Base-by-base conservation (phyloP, 345 rosid species). In the Gossypium ekmanianum region DNA sequence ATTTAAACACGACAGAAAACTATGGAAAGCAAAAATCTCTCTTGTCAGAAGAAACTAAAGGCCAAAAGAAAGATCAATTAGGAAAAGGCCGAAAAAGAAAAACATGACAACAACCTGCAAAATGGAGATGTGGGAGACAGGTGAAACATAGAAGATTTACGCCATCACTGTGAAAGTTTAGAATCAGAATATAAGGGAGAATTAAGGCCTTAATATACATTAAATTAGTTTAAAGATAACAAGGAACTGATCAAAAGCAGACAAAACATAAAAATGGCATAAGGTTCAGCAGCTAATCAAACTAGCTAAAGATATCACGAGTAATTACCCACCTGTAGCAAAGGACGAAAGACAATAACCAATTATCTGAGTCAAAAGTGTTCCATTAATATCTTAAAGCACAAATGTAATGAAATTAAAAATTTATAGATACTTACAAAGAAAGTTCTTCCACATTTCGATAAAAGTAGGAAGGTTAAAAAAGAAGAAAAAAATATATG, bases 141-240 rank as follows among this genome's bases (percentile, higher is more conserved):
- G 72, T 0, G 11, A 47, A 68, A 68, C 29, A 68, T 29, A n/a
- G 72, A 24, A 47, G 11, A 68, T 20, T 48, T 9, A 48, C 48
- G 57, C 16, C 43, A 26, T 48, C 43, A 3, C 72, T 9, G 11
- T 48, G 57, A 26, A 64, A 45, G 2, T 47, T 13, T 24, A 67
- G 56, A 67, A 50, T 13, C 52, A 68, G 72, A 68, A 68, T 67
- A 47, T 48, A 68, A 48, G 71, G 29, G 17, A 65, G 51, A 47
- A 12, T 47, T 22, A 67, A 67, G 55, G 27, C 71, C 50, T 17
- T 24, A 50, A 34, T 14, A 39, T 4, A 68, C 13, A 14, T 3
- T 48, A 48, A 48, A 68, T 13, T 17, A 50, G 58, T 26, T n/a
- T 26, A 48, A 68, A 48, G 1, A 50, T 27, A 9, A 13, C 22